Conservation (phyloP, 73 alveolate species). For the Blepharisma stoltei region DNA sequence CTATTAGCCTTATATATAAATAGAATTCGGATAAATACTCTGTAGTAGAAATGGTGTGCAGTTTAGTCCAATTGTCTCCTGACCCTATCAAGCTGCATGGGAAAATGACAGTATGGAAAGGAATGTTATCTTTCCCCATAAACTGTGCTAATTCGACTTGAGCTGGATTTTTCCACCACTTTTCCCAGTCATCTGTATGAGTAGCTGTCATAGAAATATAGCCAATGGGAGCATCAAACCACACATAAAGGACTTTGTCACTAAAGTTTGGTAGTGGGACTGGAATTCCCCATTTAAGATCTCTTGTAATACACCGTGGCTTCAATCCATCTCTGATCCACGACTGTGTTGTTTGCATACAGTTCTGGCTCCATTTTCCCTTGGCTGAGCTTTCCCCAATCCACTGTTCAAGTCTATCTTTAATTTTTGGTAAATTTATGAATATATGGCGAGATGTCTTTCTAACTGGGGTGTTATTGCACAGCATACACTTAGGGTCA, state of each 20-base stretch:
- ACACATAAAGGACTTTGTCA: conserved; percentile 95
- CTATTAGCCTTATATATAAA: no score
- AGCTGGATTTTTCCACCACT: conserved; percentile 98
- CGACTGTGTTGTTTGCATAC: conserved; percentile 69
- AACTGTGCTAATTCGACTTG: conserved; percentile 91
- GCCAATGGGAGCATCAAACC: conserved; percentile 99
- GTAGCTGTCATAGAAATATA: conserved; percentile 93
- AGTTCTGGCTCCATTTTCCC: conserved; percentile 91
- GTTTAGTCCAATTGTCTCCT: conserved; percentile 79
- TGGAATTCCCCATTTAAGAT: conserved; percentile 97
- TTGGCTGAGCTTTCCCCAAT: conserved; percentile 62
- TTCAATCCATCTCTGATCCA: conserved; percentile 88
- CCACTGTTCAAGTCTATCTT: conserved; percentile 76
- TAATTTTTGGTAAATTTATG: conserved; percentile 79
- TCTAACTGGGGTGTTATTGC: conserved; percentile 76
- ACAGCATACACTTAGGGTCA: conserved; percentile 86
- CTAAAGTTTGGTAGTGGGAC: conserved; percentile 91
- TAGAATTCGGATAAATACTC: no score
- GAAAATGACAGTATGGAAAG: conserved; percentile 97
- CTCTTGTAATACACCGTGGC: conserved; percentile 97
- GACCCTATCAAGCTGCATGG: conserved; percentile 93
- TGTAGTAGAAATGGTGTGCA: conserved; percentile 85
- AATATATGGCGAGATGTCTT: conserved; percentile 77
- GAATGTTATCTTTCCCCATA: conserved; percentile 98
- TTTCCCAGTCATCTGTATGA: conserved; percentile 84